Evolutionary conservation across 495 filamentous ascomycete species (phyloP), one percentile per base, ranked within the genome.

Genomic region (Massariosphaeria phaeospora): DNA sequence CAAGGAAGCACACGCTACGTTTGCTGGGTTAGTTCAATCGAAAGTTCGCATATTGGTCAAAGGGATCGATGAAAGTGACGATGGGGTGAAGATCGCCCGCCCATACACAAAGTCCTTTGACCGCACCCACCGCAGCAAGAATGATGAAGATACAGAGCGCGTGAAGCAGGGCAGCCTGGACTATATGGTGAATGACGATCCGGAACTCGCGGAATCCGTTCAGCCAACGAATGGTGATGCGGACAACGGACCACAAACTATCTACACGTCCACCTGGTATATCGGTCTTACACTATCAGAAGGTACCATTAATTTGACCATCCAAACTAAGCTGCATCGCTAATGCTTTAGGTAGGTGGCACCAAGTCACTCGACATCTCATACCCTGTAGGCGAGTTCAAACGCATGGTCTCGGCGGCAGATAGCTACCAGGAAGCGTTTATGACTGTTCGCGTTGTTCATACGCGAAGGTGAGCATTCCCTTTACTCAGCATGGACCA

Each of bases 71-170:
- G 76, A 80, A 36, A 76, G 85, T 34, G 72, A 75, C 13, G 84
- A 83, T 36, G 68, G 67, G 5, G 85, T 97, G 52, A 81, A 81
- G 29, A 76, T 95, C 20, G 90, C 91, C 0, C 90, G 91, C 55
- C 89, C 91, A 0, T 98, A 91, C 73, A 91, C 87, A 53, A 95
- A 96, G 63, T 87, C 87, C 1, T 96, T 94, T 63, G 85, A 93
- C 46, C 79, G 93, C 54, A 73, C 81, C 0, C 89, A 96, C 67
- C 70, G 73, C 15, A 86, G 89, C 72, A 77, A 79, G 55, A 82
- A 72, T 36, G 85, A 91, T 25, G 67, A 82, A 26, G 82, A 97
- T 57, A 69, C 84, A 23, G 82, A 80, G 39, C 79, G 76, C 41
- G 84, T 90, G 0, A 80, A 84, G 46, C 76, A 79, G 58, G 90